Percentiles rank a stretch among this genome's conserved stretches.
These are phyloP conservation scores for Moricandia arvensis DNA, from an alignment of 345 rosid genomes.

Conservation along the genomic window DNA sequence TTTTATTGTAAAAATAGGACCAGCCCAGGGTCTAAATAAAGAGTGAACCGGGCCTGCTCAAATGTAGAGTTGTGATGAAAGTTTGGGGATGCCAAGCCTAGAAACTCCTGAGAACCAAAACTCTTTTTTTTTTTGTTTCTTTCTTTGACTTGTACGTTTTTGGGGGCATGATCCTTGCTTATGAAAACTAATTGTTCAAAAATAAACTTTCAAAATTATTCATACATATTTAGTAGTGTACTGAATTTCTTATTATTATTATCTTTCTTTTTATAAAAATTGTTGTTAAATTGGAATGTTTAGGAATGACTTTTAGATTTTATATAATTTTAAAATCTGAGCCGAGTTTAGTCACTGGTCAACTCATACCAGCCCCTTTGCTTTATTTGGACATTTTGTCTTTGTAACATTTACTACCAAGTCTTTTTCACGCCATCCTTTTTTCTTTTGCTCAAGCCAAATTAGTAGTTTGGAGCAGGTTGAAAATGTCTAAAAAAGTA, in stretches of 20 bases:
- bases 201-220: neutral
- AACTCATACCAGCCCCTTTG: conserved; percentile 11
- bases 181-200: neutral
- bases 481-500: neutral
- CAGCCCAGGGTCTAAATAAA: no score
- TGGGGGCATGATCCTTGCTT: neutral
- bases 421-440: neutral
- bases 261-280: no score
- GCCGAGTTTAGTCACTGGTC: conserved; percentile 11
- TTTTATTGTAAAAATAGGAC: no score
- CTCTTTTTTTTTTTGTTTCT: neutral
- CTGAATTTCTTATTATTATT: neutral
- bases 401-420: neutral
- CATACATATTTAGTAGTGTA: neutral
- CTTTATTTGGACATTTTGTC: neutral
- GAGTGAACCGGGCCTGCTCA: no score
- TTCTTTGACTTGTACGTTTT: no score
- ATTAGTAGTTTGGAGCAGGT: neutral
- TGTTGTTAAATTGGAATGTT: no score
- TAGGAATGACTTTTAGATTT: no score
- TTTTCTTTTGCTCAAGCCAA: neutral
- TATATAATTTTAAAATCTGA: neutral
- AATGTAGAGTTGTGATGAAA: neutral
- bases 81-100: neutral
- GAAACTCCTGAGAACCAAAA: neutral